phyloP scores from a whole-genome alignment of 1,284 basidiomycete species.

The Ceraceosorus guamensis region DNA sequence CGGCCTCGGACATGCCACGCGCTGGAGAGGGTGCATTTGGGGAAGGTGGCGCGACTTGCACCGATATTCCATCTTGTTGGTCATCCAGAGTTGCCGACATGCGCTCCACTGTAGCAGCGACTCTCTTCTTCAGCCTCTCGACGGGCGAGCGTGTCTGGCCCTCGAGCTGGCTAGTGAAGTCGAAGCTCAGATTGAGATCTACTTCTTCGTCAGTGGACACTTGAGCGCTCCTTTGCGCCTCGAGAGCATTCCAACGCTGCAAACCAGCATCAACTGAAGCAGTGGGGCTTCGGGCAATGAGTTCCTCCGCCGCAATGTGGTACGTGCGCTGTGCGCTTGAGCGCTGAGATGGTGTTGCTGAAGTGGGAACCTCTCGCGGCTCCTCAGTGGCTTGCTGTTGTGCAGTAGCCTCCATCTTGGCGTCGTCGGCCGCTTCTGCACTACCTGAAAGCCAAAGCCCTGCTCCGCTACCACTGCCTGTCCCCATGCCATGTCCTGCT shows the following conservation, averaged over 20 bases:
- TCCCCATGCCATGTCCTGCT: conserved; percentile 4
- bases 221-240: background rate
- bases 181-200: conserved; percentile 32
- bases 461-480: conserved; percentile 9
- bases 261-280: no score
- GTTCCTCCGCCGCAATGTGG: conserved; percentile 1
- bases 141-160: background rate
- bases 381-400: background rate
- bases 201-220: conserved; percentile 17
- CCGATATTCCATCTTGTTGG: no score
- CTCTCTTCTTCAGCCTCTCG: no score
- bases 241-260: no score
- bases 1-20: conserved; percentile 21
- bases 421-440: background rate
- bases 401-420: background rate
- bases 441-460: conserved; percentile 4
- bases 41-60: background rate
- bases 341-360: background rate
- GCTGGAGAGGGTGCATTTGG: conserved; percentile 5
- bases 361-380: conserved; percentile 1
- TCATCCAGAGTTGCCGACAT: no score
- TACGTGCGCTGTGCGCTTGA: background rate
- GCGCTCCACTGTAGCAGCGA: no score
- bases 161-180: conserved; percentile 28
- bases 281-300: background rate